These are phyloP conservation scores for Spathaspora arborariae DNA, from an alignment of 805 yeast species.

Conservation along the genomic window DNA sequence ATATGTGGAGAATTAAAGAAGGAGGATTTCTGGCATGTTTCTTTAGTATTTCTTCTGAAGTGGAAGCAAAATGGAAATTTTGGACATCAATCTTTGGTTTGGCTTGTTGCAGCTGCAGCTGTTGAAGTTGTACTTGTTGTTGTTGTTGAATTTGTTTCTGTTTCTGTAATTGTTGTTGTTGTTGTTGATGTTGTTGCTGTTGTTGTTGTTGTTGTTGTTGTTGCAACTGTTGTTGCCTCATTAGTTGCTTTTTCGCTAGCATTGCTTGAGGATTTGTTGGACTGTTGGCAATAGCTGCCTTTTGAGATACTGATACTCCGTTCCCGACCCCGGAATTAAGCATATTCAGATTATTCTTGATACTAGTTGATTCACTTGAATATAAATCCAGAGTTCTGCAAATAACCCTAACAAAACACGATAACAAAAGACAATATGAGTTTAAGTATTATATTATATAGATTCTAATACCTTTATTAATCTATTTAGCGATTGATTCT, in stretches of 20 bases:
- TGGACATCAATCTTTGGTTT: slow-evolving; percentile 20
- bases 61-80: slow-evolving; percentile 59
- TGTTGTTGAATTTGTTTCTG: slow-evolving; percentile 19
- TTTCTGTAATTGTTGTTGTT: slow-evolving; percentile 21
- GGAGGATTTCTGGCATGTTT: slow-evolving; percentile 78
- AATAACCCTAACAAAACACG: background rate
- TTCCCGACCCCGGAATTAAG: background rate
- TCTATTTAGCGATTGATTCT: background rate
- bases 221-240: slow-evolving; percentile 7
- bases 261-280: slow-evolving; percentile 9
- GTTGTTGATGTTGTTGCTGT: slow-evolving; percentile 4
- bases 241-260: slow-evolving; percentile 8
- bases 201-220: slow-evolving; percentile 18
- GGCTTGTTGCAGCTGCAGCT: slow-evolving; percentile 20
- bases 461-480: background rate
- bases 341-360: background rate
- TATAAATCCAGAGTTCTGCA: background rate
- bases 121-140: slow-evolving; percentile 34
- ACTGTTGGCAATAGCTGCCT: background rate
- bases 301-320: background rate
- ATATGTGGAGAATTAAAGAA: slow-evolving; percentile 83
- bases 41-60: slow-evolving; percentile 66
- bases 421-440: background rate
- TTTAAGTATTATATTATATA: background rate
- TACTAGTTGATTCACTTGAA: background rate